Evolutionary conservation across 305 asterid species (phyloP), one percentile per base, ranked within the genome.

Genomic region (Vinca major): DNA sequence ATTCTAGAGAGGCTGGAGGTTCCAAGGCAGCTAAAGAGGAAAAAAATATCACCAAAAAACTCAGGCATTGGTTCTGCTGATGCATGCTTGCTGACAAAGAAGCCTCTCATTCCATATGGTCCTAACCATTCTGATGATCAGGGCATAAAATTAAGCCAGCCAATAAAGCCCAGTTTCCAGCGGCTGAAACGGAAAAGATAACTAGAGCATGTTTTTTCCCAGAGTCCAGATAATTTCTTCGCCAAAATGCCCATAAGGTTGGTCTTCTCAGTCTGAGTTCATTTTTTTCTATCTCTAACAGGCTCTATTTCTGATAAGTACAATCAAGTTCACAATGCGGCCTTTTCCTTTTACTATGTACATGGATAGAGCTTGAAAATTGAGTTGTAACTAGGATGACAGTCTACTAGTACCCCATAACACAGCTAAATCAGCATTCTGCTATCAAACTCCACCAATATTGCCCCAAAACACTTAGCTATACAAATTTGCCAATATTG

Each of bases 1-100:
- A 92, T 92, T 75, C 88, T 92, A 40, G 96, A 92, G 86, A 89
- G 98, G 73, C 88, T 92, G 71, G 97, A 89, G 81, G 71, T 75
- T 68, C 98, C 96, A 3, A 83, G 77, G 77, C 87, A 86, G 80
- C 84, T 84, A 19, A 88, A 89, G 71, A 83, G 91, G 73, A 89
- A 88, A 85, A 71, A 80, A 65, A 69, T 78, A 74, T 86, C 94
- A 43, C 95, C 94, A 39, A 75, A 81, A 60, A 70, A 74, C 75
- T 66, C 84, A 26, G 75, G 80, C 85, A 65, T 67, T 67, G 64
- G 56, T 44, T 65, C 74, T 61, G 71, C 78, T 73, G 86, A 83
- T 60, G 70, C 77, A 58, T 67, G 77, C 68, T 74, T 80, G 58
- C 72, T 82, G 37, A 73, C 73, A 41, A 92, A 92, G 89, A 89